phyloP scores from a whole-genome alignment of 2,329 filamentous ascomycete species.

The Scopulariopsis brevicaulis region DNA sequence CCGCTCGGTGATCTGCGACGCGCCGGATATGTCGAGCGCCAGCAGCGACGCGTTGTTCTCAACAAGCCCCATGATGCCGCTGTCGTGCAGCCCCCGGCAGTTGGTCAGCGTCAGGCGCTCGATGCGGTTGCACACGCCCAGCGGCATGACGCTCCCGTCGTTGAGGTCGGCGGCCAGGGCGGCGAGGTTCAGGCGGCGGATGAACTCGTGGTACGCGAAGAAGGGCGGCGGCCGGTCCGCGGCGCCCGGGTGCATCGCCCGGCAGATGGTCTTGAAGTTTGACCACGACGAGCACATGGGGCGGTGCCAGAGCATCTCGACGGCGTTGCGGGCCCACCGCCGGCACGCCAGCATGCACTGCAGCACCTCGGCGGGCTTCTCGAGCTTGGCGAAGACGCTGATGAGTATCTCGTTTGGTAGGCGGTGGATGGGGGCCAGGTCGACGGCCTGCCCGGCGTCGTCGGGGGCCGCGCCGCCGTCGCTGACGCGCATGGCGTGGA shows the following conservation, averaged over 20 bases:
- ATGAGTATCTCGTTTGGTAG: constrained; percentile 94
- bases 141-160: constrained; percentile 77
- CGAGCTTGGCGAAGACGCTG: constrained; percentile 77
- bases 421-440: constrained; percentile 67
- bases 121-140: constrained; percentile 77
- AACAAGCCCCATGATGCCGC: constrained; percentile 69
- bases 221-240: constrained; percentile 37
- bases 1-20: constrained; percentile 73
- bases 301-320: constrained; percentile 89
- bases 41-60: constrained; percentile 70
- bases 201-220: constrained; percentile 81
- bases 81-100: constrained; percentile 75
- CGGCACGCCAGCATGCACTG: constrained; percentile 92
- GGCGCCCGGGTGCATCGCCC: constrained; percentile 58
- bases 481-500: constrained; percentile 58
- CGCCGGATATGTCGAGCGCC: constrained; percentile 79
- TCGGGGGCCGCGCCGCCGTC: constrained; percentile 15
- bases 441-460: constrained; percentile 44
- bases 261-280: constrained; percentile 70
- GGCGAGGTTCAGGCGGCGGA: constrained; percentile 86
- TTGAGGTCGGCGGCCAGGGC: constrained; percentile 64
- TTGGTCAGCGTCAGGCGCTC: constrained; percentile 89
- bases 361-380: constrained; percentile 62
- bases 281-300: constrained; percentile 82
- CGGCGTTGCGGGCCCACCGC: constrained; percentile 83